Evolutionary conservation across 176 grass and related monocot species (phyloP), one percentile per base, ranked within the genome.

Genomic region (Dactylis glomerata): DNA sequence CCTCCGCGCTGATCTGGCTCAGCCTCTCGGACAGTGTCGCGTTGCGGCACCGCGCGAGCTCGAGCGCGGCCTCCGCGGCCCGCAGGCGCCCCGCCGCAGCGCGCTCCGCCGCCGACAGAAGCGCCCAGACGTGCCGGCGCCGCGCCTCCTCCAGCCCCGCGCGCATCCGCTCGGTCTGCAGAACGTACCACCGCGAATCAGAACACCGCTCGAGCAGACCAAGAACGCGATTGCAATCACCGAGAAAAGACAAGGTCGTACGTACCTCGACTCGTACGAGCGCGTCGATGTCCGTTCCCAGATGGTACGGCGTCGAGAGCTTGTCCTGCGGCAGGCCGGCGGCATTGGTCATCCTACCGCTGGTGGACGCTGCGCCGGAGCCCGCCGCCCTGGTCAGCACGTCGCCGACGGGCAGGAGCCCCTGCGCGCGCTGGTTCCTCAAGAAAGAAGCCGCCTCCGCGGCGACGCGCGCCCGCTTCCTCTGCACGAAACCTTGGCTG

Each of bases 201-300:
- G 5, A 62, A 30, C n/a, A 58, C 56, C 49, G 31, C 36, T 46
- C 19, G 1, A 37, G 31, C 3, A 8, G 41, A 4, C 19, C 8
- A 15, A 56, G 1, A 17, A 8, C 22, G 58, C 9, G 6, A 59
- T 2, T 27, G 9, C 26, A 8, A 4, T 1, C 37, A 1, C 20
- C 2, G 13, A 52, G 12, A 7, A 2, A 71, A 13, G 30, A 20
- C 6, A 19, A 26, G 8, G 11, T 22, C 34, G 7, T 52, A 42
- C 38, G 45, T 71, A 92, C 90, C 82, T 95, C 82, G 52, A 92
- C 38, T 0, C 81, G 70, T 0, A 95, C 31, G 3, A 88, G 77
- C 15, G 77, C 88, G 73, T 92, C 83, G 27, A 92, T 79, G 80
- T 95, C 80, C 32, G 80, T 26, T n/a, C 82, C 81, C 42, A 86